Percentiles rank a stretch among this genome's conserved stretches.
Evolutionary conservation across 2,329 filamentous ascomycete species (phyloP).

Genomic region (Paecilomyces niveus): DNA sequence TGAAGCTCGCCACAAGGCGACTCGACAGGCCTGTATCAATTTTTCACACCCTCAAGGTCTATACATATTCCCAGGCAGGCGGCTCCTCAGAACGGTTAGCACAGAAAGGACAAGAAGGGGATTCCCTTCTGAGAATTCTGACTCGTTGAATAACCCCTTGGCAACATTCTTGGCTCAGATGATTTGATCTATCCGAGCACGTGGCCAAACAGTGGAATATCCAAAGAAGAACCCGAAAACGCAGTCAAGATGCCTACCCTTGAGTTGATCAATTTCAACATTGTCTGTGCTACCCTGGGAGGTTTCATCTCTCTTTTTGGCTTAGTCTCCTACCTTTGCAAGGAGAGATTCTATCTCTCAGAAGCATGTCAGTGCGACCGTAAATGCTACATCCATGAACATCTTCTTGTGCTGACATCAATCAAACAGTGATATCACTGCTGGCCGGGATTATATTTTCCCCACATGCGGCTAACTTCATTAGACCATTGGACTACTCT

Average conservation of each 20-base stretch:
- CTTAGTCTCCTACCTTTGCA: constrained; percentile 79
- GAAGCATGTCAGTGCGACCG: constrained; percentile 63
- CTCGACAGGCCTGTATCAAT: neutral
- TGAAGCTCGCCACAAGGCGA: neutral
- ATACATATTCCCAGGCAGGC: too few species aligned
- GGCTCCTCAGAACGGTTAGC: neutral
- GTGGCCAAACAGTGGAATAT: neutral
- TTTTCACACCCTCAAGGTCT: neutral
- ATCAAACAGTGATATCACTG: constrained; percentile 66
- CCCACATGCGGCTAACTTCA: constrained; percentile 67
- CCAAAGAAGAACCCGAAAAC: neutral
- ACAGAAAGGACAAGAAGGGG: neutral
- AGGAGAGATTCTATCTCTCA: constrained; percentile 84
- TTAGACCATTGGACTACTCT: constrained; percentile 71
- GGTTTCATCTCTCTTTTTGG: constrained; percentile 89
- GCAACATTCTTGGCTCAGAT: neutral
- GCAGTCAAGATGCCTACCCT: constrained; percentile 51
- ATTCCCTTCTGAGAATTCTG: neutral
- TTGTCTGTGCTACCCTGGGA: constrained; percentile 70
- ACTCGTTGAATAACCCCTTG: neutral
- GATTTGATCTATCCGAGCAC: neutral
- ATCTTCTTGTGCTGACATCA: constrained; percentile 4
- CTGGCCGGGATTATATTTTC: constrained; percentile 72
- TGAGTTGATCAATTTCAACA: constrained; percentile 70
- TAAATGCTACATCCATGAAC: neutral